phyloP scores from a whole-genome alignment of 805 yeast genomes.

The Cyberlindnera mississippiensis region DNA sequence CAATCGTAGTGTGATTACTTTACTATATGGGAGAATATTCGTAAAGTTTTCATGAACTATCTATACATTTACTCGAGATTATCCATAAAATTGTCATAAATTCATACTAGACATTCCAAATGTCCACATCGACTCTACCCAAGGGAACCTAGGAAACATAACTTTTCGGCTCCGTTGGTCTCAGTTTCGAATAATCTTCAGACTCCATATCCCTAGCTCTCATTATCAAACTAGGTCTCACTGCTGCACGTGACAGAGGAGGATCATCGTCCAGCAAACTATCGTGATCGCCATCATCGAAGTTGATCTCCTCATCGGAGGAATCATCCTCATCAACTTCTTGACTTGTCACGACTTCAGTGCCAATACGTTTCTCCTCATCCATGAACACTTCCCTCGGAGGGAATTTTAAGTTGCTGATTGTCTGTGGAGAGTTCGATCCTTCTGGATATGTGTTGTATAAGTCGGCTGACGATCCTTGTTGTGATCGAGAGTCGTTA shows the following conservation, averaged over 20 bases:
- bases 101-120: too few relatives aligned
- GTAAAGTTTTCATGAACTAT: neutral
- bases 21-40: too few relatives aligned
- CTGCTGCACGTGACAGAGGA: slow-evolving; percentile 3
- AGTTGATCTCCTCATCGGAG: slow-evolving; percentile 1
- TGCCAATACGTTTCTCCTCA: slow-evolving; percentile 13
- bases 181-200: slow-evolving; percentile 21
- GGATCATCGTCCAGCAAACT: slow-evolving; percentile 7
- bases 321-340: neutral
- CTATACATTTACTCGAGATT: too few relatives aligned
- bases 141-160: too few relatives aligned
- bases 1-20: too few relatives aligned
- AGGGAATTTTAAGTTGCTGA: slow-evolving; percentile 1
- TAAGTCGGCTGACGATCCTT: too few relatives aligned
- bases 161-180: slow-evolving; percentile 7
- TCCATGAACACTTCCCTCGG: slow-evolving; percentile 8
- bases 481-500: neutral
- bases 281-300: slow-evolving; percentile 2
- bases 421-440: too few relatives aligned
- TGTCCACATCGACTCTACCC: too few relatives aligned
- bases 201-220: slow-evolving; percentile 24
- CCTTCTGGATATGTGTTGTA: too few relatives aligned
- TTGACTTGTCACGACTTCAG: too few relatives aligned
- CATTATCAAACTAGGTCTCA: slow-evolving; percentile 20
- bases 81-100: too few relatives aligned